A percentile compares a stretch with the other conserved stretches of the same genome.
phyloP scores from a whole-genome alignment of 345 rosid genomes.

The Eucalyptus globulus region DNA sequence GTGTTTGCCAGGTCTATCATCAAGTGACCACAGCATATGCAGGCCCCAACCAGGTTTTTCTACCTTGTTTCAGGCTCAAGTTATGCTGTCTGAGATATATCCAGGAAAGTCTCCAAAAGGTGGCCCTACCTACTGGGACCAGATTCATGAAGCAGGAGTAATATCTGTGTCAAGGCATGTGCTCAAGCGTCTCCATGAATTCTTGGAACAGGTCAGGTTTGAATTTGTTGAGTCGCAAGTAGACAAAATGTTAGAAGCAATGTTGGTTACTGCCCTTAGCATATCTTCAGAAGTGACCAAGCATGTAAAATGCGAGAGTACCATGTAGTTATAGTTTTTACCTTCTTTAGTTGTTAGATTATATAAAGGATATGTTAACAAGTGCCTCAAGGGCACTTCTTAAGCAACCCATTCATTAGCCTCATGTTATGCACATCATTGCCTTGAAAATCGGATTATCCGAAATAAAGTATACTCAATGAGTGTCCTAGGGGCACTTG shows the following conservation, averaged over 20 bases:
- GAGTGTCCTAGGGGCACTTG: neutral
- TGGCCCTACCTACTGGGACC: constrained; percentile 89
- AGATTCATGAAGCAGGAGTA: constrained; percentile 70
- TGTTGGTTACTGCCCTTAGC: neutral
- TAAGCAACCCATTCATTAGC: neutral
- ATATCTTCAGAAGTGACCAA: neutral
- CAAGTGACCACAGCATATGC: neutral
- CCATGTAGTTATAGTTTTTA: neutral
- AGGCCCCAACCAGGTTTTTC: neutral
- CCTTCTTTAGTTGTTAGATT: neutral
- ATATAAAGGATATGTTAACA: neutral
- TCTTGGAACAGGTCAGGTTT: constrained; percentile 64
- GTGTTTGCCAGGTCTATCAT: neutral
- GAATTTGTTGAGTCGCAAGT: neutral
- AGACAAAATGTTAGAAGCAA: neutral
- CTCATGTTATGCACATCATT: neutral
- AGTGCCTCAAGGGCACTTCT: neutral
- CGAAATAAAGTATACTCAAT: neutral
- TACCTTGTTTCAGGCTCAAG: constrained; percentile 58
- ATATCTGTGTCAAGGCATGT: constrained; percentile 65
- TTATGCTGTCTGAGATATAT: constrained; percentile 87
- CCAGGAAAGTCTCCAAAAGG: constrained; percentile 89
- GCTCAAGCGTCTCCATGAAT: constrained; percentile 68
- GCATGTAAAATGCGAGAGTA: neutral
- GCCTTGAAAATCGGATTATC: neutral